Evolutionary conservation across 768 basidiomycete genomes (phyloP), one percentile per base, ranked within the genome.

Genomic region (Sarcodon aspratus): DNA sequence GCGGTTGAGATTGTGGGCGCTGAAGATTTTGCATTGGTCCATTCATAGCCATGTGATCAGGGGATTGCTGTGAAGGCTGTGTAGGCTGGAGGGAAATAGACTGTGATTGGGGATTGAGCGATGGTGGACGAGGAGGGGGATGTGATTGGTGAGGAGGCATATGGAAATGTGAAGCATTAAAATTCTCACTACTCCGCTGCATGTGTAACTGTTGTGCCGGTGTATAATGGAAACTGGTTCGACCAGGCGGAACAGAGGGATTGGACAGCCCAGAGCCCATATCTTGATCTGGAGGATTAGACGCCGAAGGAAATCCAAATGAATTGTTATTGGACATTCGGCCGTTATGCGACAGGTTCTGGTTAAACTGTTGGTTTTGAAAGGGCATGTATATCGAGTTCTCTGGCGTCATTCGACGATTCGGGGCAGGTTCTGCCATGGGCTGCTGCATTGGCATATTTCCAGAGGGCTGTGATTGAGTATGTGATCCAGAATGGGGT

Each of bases 131-230:
- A 31, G 59, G 52, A 47, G 49, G 32, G 31, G 55, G 21, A 21
- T 50, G 56, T 11, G 53, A 46, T 10, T 51, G 57, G 44, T 57
- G 50, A 27, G 44, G 44, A 40, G 40, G 27, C 13, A 42, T 42
- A 15, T 15, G 13, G 40, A 27, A 42, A 13, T 15, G 40, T 27
- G 27, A 17, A 13, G 27, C 15, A 27, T 42, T 15, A 5, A 9
- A 17, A 13, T 17, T 17, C 15, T 42, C 40, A 17, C 40, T 27
- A 13, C 27, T 42, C 40, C 44, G 21, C 51, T 69, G 72, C 69
- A 80, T 78, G 56, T 78, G 76, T 52, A 74, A 72, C 48, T 78
- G 75, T 57, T 86, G 82, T 2, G 80, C 79, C 2, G 83, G 80
- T 0, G 82, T 83, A 10, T 71, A 59, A 31, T 72, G 71, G 55